Base-by-base conservation (phyloP, 2,329 filamentous ascomycete species). In the Herpomyces periplanetae region DNA sequence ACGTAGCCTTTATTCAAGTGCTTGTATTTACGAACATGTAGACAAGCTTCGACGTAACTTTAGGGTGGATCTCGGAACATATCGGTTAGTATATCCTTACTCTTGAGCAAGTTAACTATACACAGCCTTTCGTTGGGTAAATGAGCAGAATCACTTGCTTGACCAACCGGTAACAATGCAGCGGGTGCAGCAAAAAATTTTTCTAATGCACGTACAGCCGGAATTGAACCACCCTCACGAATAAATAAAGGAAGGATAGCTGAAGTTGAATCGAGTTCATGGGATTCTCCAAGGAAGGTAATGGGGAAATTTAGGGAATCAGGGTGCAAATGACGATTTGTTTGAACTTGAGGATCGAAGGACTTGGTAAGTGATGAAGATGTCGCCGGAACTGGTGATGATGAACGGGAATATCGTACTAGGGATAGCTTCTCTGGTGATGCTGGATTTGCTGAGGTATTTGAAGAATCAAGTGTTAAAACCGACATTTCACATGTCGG, bases 81-180 rank as follows among this genome's bases (percentile, higher is more conserved):
- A 33, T 55, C 53, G 25, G 58, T 60, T 29, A 96, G 80, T 24
- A 96, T 87, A 37, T 80, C 69, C 26, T 73, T 55, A 26, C 69
- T 80, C 41, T 85, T 88, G 24, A 71, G 54, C 29, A 96, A 34
- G 38, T 96, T 96, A 28, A 65, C 42, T 21, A 96, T 44, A 20
- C 80, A 48, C 36, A 96, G 43, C n/a, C 80, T 44, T 47, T 96
- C 80, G 31, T 96, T 91, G 32, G 85, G 68, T 38, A 96, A 40
- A 49, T 96, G 80, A 8, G 75, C 80, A 19, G 61, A 60, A 32
- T 96, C 80, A 29, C 68, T 88, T 6, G 75, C 71, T 38, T 88
- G 73, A 0, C 84, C 84, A 31, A 73, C 88, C 0, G 80, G 84
- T 13, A 96, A 40, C 36, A 91, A 73, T 1, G 75, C 75, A 0